These are phyloP conservation scores for Wallacemonas rigidus DNA, from an alignment of 208 protist species.

Conservation along the genomic window DNA sequence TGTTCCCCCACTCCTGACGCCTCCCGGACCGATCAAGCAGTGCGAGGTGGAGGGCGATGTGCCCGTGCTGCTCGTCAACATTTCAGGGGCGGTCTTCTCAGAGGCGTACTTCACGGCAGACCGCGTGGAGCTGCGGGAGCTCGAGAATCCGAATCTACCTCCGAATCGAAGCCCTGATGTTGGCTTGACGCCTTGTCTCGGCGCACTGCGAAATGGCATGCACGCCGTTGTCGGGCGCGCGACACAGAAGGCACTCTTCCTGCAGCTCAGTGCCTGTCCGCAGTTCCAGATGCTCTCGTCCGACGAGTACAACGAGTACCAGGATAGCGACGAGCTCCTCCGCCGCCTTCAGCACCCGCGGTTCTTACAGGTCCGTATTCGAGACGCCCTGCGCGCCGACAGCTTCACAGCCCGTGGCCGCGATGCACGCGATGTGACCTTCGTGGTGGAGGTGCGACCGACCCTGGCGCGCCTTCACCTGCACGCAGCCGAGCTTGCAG, in stretches of 20 bases:
- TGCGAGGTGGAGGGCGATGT: conserved; percentile 86
- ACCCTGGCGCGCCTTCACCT: conserved; percentile 84
- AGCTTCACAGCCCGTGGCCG: conserved; percentile 38
- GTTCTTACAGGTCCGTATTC: conserved; percentile 68
- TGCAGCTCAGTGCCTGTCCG: conserved; percentile 72
- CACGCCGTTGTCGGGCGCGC: conserved; percentile 27
- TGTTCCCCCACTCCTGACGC: conserved; percentile 40
- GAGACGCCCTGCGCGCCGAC: conserved; percentile 52
- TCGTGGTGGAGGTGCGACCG: conserved; percentile 71
- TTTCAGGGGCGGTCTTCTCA: conserved; percentile 56
- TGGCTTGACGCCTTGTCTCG: conserved; percentile 69
- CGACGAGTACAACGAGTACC: conserved; percentile 84
- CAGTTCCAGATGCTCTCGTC: conserved; percentile 73
- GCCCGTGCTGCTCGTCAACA: conserved; percentile 60
- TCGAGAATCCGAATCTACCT: conserved; percentile 58
- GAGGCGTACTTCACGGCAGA: conserved; percentile 25
- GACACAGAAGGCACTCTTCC: conserved; percentile 59
- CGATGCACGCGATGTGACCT: conserved; percentile 33
- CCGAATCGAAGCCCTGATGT: conserved; percentile 25
- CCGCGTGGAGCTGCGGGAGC: conserved; percentile 64
- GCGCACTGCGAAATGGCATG: conserved; percentile 49
- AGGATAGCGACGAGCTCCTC: conserved; percentile 71
- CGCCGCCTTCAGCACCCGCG: conserved; percentile 61
- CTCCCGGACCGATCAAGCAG: conserved; percentile 72
- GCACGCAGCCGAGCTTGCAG: conserved; percentile 27